Base-by-base conservation (phyloP, 1,284 basidiomycete genomes). In the Cutaneotrichosporon curvatum region DNA sequence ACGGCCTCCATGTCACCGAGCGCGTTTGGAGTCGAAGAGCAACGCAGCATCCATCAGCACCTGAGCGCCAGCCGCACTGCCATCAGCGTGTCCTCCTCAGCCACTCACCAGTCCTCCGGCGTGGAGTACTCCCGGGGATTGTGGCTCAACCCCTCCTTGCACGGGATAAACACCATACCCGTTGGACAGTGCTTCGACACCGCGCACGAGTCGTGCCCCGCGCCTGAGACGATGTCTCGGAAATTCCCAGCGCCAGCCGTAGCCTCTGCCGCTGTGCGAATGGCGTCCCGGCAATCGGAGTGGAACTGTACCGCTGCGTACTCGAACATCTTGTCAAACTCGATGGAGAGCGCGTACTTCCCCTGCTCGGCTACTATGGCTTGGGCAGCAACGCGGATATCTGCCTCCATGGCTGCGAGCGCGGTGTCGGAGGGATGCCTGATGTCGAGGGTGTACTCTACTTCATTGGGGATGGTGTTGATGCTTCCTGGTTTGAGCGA, bases 111-210 rank as follows among this genome's bases (percentile, higher is more conserved):
- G 52, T 61, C 53, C 37, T 61, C 59, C 14, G 55, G 47, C 11
- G 53, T 45, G 10, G 55, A 51, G 45, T 50, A 63, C 36, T 63
- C 62, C 14, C 45, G 48, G 9, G 58, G 55, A 47, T 62, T 57
- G 52, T 63, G 62, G 1, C 51, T 53, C 8, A 63, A 44, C 2
- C 62, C 62, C 35, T 56, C 60, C 20, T 55, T 52, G 47, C 60
- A 62, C 8, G 55, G 53, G 31, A 63, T 53, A 37, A 63, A 63
- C 37, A 63, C 54, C 61, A 63, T 62, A 22, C 55, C 55, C 2
- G 61, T 59, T 20, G 59, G 61, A 34, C 44, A 38, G 40, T 36
- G 45, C n/a, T 30, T 36, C 7, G 56, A 31, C 2, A 56, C 56
- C 22, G 45, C 35, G 48, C 50, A 61, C 45, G 45, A 50, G 40